Base-by-base conservation (phyloP, 805 yeast species). In the Cyberlindnera xylosilytica region DNA sequence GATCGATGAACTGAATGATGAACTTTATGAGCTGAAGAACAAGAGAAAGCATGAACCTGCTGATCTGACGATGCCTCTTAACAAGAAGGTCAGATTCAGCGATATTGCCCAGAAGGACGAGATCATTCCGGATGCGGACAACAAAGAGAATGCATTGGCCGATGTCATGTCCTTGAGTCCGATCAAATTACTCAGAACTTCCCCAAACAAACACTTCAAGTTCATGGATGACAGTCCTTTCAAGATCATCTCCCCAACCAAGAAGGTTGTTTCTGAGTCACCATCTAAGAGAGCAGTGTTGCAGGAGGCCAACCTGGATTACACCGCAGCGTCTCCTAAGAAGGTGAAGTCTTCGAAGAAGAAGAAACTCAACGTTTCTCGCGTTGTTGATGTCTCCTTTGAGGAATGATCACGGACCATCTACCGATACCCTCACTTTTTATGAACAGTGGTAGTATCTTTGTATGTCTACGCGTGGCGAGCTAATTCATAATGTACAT, bases 191-290 rank as follows among this genome's bases (percentile, higher is more conserved):
- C 39, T 39, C 31, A 27, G 40, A 34, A 40, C 46, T 4, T 48
- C 53, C 3, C 56, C 56, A 12, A 42, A 44, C 40, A 47, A 49
- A 35, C 50, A 44, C 29, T 53, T 51, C 50, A 48, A 50, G 36
- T 47, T 45, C 15, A 44, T 45, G 24, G 52, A 49, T 39, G 41
- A 40, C 35, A 28, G 36, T n/a, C 34, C 44, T 12, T 15, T 4
- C 28, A 44, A 38, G 12, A n/a, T 11, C 6, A 12, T 12, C 6
- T 33, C 43, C 4, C 48, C 51, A 20, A 9, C 12, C 4, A 42
- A 38, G 27, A n/a, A n/a, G n/a, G n/a, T n/a, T n/a, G n/a, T n/a
- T n/a, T n/a, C n/a, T n/a, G n/a, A n/a, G 33, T 46, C 51, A 4
- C 55, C n/a, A 23, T 19, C 41, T 3, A 56, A 52, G 39, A 39